Evolutionary conservation across 352 stramenopile species (phyloP).

Genomic region (Pythium dissimile): DNA sequence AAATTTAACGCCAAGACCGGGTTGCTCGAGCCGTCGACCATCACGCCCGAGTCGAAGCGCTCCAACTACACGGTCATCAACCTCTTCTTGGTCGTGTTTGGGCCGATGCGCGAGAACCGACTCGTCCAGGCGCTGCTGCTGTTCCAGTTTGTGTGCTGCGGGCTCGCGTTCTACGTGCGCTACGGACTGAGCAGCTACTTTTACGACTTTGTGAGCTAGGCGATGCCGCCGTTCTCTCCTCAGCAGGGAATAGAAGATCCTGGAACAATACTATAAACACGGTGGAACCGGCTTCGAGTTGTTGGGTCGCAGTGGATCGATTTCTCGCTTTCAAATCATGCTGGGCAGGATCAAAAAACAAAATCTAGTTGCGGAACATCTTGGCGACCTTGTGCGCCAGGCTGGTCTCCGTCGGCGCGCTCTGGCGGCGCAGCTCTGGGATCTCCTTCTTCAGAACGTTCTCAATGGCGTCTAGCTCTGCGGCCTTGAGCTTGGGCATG

Average conservation of each 20-base stretch:
- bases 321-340: too few relatives aligned
- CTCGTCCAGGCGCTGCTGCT: conserved; percentile 65
- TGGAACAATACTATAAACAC: not conserved
- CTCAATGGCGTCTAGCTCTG: conserved; percentile 85
- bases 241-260: not conserved
- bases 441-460: conserved; percentile 89
- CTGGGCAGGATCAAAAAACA: too few relatives aligned
- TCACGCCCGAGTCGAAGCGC: conserved; percentile 77
- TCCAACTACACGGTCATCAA: conserved; percentile 91
- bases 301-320: too few relatives aligned
- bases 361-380: conserved; percentile 56
- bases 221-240: not conserved
- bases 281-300: too few relatives aligned
- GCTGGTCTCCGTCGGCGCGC: conserved; percentile 72
- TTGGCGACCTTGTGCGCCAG: conserved; percentile 85
- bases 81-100: conserved; percentile 81
- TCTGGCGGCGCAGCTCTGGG: conserved; percentile 83
- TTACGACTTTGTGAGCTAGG: conserved; percentile 85
- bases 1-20: conserved; percentile 92
- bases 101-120: conserved; percentile 74
- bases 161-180: conserved; percentile 77
- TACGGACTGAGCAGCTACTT: conserved; percentile 86
- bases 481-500: conserved; percentile 82
- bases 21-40: conserved; percentile 90
- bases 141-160: conserved; percentile 75